Evolutionary conservation across 352 stramenopile species (phyloP).

Genomic region (Phytophthora sansomeana): DNA sequence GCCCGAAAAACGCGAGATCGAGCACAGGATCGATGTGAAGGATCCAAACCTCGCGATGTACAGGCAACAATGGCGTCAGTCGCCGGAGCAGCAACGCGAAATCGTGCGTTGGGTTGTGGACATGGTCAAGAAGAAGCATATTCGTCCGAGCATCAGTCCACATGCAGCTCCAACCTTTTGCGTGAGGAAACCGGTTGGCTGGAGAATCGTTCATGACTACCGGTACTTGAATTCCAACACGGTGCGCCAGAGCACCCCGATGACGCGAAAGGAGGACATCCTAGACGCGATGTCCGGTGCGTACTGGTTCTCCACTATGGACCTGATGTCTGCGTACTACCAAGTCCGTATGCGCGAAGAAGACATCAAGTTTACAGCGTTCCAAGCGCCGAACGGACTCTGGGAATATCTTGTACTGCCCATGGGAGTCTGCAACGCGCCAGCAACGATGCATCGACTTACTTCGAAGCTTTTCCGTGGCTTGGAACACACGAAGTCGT

Average conservation of each 20-base stretch:
- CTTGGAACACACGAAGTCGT: conserved; percentile 7
- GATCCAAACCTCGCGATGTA: no score
- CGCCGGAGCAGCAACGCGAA: no score
- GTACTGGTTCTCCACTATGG: conserved; percentile 28
- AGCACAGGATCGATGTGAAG: no score
- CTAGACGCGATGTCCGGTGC: conserved; percentile 22
- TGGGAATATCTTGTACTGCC: conserved; percentile 10
- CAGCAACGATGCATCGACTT: conserved; percentile 8
- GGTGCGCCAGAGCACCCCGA: conserved; percentile 14
- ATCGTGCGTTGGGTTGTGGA: no score
- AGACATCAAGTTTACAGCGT: conserved; percentile 32
- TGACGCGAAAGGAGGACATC: conserved; percentile 30
- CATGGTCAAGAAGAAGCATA: no score
- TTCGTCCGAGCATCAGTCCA: no score
- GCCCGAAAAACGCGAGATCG: no score
- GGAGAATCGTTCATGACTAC: conserved; percentile 38
- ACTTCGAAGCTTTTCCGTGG: conserved; percentile 8
- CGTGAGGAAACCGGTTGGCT: no score
- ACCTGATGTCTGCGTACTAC: conserved; percentile 31
- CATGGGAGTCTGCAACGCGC: conserved; percentile 4
- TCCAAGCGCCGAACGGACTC: conserved; percentile 16
- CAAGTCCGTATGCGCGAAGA: conserved; percentile 32
- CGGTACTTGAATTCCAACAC: conserved; percentile 13
- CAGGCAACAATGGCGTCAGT: no score
- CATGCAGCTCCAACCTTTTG: no score